Evolutionary conservation across 179 eudicot genomes (phyloP).

Genomic region (Silene noctiflora): DNA sequence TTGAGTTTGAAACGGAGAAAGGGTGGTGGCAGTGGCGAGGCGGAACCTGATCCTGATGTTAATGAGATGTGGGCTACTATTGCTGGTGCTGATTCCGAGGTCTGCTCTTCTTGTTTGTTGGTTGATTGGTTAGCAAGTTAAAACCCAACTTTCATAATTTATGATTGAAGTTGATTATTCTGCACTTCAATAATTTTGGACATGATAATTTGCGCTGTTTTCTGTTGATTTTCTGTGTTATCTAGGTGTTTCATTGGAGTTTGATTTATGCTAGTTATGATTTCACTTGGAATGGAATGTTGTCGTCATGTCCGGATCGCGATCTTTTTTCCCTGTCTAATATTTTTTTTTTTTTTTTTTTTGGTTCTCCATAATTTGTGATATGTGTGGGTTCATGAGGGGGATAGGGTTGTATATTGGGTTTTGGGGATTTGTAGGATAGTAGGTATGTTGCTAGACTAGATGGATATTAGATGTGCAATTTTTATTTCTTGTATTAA

Average conservation of each 20-base stretch:
- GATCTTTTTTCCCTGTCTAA: too few relatives aligned
- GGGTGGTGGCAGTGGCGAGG: conserved; percentile 33
- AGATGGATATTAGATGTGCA: neutral
- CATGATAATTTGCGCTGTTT: neutral
- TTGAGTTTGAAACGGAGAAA: conserved; percentile 49
- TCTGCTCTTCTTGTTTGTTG: conserved; percentile 22
- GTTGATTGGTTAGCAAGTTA: too few relatives aligned
- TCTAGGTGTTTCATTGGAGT: neutral
- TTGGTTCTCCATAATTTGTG: too few relatives aligned
- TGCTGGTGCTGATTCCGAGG: conserved; percentile 84
- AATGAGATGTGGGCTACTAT: conserved; percentile 93
- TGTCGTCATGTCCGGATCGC: too few relatives aligned
- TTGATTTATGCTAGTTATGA: neutral
- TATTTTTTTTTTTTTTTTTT: too few relatives aligned
- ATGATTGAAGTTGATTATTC: neutral
- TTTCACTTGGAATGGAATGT: neutral
- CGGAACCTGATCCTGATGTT: conserved; percentile 62
- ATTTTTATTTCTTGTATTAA: neutral
- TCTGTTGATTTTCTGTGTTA: neutral
- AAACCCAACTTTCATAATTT: neutral
- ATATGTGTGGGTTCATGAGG: too few relatives aligned
- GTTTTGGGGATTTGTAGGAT: neutral
- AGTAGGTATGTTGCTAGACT: neutral
- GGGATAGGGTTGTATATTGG: neutral
- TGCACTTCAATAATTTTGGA: neutral